Evolutionary conservation across 2,329 filamentous ascomycete species (phyloP).

Genomic region (Trichophyton verrucosum): DNA sequence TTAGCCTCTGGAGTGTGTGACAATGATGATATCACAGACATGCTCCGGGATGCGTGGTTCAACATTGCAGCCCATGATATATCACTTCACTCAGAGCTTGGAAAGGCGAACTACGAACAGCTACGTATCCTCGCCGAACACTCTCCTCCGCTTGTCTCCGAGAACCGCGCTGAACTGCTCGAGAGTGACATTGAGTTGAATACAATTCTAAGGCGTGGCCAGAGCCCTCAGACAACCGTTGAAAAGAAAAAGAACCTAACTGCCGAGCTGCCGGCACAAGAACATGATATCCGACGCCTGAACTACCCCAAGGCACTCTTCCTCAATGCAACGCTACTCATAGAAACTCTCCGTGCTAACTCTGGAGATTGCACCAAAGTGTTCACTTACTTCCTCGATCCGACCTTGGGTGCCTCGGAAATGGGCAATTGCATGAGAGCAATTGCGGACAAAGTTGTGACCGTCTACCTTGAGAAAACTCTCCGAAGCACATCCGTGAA

Average conservation of each 20-base stretch:
- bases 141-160: slow-evolving; percentile 74
- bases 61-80: slow-evolving; percentile 95
- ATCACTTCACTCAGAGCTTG: slow-evolving; percentile 58
- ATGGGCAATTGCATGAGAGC: slow-evolving; percentile 52
- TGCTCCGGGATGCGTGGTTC: slow-evolving; percentile 91
- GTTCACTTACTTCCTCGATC: slow-evolving; percentile 87
- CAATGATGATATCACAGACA: slow-evolving; percentile 55
- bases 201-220: slow-evolving; percentile 76
- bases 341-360: slow-evolving; percentile 77
- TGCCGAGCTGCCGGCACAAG: slow-evolving; percentile 60
- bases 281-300: slow-evolving; percentile 65
- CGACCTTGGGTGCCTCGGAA: slow-evolving; percentile 54
- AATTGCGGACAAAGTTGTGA: slow-evolving; percentile 57
- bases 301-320: slow-evolving; percentile 89
- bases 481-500: slow-evolving; percentile 56
- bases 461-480: slow-evolving; percentile 66
- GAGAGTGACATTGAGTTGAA: slow-evolving; percentile 97
- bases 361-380: slow-evolving; percentile 83
- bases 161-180: slow-evolving; percentile 75
- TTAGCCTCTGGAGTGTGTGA: slow-evolving; percentile 23
- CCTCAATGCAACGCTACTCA: slow-evolving; percentile 74
- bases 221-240: slow-evolving; percentile 58
- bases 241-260: slow-evolving; percentile 70
- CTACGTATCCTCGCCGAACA: slow-evolving; percentile 74
- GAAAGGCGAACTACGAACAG: slow-evolving; percentile 60